Base-by-base conservation (phyloP, 2,329 filamentous ascomycete genomes). In the Akanthomyces dipterigenus region DNA sequence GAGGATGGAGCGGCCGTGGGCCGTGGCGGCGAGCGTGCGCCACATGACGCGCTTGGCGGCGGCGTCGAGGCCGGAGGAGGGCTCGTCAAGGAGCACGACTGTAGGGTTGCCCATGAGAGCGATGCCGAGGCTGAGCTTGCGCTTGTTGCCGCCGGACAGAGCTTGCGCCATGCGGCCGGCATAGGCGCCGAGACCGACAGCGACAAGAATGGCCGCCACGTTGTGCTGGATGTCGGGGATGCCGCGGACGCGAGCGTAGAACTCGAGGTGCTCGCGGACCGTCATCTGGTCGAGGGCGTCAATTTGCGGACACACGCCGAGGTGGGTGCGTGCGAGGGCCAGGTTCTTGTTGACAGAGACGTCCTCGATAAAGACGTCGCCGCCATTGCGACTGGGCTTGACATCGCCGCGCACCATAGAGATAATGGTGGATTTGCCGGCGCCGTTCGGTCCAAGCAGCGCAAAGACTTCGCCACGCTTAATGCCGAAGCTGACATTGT, bases 1-100 rank as follows among this genome's bases (percentile, higher is more conserved):
- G 1, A 98, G 80, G 18, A 97, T 84, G 0, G 88, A 90, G n/a
- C 93, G 84, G 0, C 91, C 91, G 0, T 86, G 83, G 0, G 88
- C 87, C 3, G 93, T 87, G 1, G 86, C 82, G 3, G 85, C 84
- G 1, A 97, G 80, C 0, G 92, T 96, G 61, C 85, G 85, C 93
- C 93, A 97, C 90, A 98, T 96, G 65, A 96, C 83, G 46, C 93
- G 84, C 73, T 97, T 97, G 0, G 91, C 88, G 0, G 91, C 91
- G 0, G 93, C 92, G 68, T 98, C 93, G 77, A 97, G 89, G 0
- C 93, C 92, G 0, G 88, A 92, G 0, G 85, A 90, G 0, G 93
- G 93, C 71, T 97, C 93, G 69, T 98, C 93, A 2, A 97, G 86
- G 0, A 97, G 80, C 1, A 98, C 78, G 0, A 96, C 92, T 0